phyloP scores from a whole-genome alignment of 73 alveolate genomes.

The Paramecium sexaurelia region DNA sequence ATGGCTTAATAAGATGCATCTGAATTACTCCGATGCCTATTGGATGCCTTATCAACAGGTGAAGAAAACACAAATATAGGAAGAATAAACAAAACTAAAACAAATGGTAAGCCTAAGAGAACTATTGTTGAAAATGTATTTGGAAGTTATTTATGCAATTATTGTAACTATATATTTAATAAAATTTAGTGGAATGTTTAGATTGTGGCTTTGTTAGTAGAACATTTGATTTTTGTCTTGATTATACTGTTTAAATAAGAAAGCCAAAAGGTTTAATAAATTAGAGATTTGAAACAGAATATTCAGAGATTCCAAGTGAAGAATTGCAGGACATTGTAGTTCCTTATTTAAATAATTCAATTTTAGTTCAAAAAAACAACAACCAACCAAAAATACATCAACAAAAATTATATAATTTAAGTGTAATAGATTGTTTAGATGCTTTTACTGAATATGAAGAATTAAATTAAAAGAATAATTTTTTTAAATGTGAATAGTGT shows the following conservation, averaged over 20 bases:
- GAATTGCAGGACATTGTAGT: conserved; percentile 15
- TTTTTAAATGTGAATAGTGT: conserved; percentile 62
- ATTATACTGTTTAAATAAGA: conserved; percentile 30
- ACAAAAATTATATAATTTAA: neutral
- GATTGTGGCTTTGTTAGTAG: conserved; percentile 65
- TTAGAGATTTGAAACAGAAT: neutral
- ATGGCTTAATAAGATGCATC: conserved; percentile 65
- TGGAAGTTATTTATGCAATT: conserved; percentile 68
- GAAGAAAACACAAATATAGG: conserved; percentile 60
- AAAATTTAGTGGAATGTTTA: conserved; percentile 57
- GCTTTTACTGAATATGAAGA: conserved; percentile 62
- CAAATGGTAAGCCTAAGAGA: conserved; percentile 54
- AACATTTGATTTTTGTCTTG: conserved; percentile 69
- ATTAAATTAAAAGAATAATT: conserved; percentile 48
- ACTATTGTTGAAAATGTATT: conserved; percentile 58
- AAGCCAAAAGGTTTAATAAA: neutral
- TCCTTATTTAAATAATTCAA: conserved; percentile 48
- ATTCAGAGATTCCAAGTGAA: neutral
- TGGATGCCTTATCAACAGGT: conserved; percentile 58
- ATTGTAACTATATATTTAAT: neutral
- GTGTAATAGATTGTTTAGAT: conserved; percentile 51
- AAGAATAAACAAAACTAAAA: conserved; percentile 11
- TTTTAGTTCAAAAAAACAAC: conserved; percentile 46
- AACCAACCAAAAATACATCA: neutral
- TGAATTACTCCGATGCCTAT: conserved; percentile 54